Conservation (phyloP, 1,284 basidiomycete species). For the Meira nashicola region DNA sequence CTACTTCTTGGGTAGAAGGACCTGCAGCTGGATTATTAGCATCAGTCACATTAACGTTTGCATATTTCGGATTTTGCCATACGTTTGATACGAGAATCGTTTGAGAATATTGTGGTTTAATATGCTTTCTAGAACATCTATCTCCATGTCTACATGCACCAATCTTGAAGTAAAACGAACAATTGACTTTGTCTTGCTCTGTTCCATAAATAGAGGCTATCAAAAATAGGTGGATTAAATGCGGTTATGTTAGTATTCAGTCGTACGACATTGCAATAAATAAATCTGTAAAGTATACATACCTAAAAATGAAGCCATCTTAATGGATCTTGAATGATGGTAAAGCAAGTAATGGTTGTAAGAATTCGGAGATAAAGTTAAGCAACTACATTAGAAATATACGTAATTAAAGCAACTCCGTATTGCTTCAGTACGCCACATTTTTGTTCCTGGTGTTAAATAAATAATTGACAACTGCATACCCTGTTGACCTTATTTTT, state of each 20-base stretch:
- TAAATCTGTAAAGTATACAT: not conserved
- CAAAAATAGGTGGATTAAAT: slow-evolving; percentile 22
- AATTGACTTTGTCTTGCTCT: slow-evolving; percentile 88
- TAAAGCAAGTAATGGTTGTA: too few species aligned
- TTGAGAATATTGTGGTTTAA: slow-evolving; percentile 92
- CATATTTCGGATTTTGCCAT: slow-evolving; percentile 91
- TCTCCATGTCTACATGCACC: slow-evolving; percentile 94
- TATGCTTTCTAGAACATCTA: slow-evolving; percentile 93
- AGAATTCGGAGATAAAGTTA: too few species aligned
- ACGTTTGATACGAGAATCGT: slow-evolving; percentile 97
- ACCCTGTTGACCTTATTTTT: too few species aligned
- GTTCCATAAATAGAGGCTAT: slow-evolving; percentile 47
- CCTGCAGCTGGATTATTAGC: not conserved
- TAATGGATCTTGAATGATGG: not conserved
- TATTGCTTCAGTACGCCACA: too few species aligned
- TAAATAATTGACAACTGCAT: too few species aligned
- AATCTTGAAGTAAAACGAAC: slow-evolving; percentile 94
- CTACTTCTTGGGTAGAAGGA: too few species aligned
- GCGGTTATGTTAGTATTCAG: slow-evolving; percentile 15
- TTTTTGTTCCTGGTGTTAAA: too few species aligned
- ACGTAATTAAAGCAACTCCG: too few species aligned
- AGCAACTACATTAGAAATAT: too few species aligned
- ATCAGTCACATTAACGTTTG: slow-evolving; percentile 69
- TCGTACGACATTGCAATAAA: not conserved
- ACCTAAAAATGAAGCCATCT: slow-evolving; percentile 12